These are phyloP conservation scores for Clarireedia hainanense DNA, from an alignment of 2,329 filamentous ascomycete genomes.

Conservation along the genomic window DNA sequence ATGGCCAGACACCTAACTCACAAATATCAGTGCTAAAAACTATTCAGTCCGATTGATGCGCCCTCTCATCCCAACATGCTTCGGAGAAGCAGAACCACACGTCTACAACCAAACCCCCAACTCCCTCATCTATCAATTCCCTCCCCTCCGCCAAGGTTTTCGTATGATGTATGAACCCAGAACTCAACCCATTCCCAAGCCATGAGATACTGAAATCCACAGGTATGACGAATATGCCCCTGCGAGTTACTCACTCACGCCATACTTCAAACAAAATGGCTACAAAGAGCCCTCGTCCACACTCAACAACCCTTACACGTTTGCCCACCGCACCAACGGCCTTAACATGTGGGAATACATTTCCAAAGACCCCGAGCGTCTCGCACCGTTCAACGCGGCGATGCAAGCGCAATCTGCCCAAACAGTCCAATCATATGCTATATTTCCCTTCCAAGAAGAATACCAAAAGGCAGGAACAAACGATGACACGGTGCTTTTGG, in stretches of 20 bases:
- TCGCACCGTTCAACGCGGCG: conserved; percentile 25
- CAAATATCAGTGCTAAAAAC: conserved; percentile 15
- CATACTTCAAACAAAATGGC: conserved; percentile 19
- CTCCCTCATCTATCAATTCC: background rate
- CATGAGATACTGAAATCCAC: background rate
- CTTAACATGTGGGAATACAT: conserved; percentile 25
- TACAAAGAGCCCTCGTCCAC: conserved; percentile 17
- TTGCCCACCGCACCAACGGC: conserved; percentile 20
- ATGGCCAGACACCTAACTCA: background rate
- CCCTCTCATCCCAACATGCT: background rate
- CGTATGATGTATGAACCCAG: conserved; percentile 10
- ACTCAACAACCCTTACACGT: conserved; percentile 24
- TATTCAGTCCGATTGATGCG: background rate
- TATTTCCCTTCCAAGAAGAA: conserved; percentile 22
- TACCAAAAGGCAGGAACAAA: conserved; percentile 14
- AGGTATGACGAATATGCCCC: conserved; percentile 21
- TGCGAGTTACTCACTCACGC: conserved; percentile 13
- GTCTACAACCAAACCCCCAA: background rate
- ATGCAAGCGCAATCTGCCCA: conserved; percentile 18
- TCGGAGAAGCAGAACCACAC: background rate
- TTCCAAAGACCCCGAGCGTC: conserved; percentile 18
- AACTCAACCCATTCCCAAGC: background rate
- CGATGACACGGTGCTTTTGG: conserved; percentile 26
- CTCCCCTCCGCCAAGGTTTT: background rate
- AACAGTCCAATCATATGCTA: conserved; percentile 7